Evolutionary conservation across 129 eudicot species (phyloP).

Genomic region (Dittrichia graveolens): DNA sequence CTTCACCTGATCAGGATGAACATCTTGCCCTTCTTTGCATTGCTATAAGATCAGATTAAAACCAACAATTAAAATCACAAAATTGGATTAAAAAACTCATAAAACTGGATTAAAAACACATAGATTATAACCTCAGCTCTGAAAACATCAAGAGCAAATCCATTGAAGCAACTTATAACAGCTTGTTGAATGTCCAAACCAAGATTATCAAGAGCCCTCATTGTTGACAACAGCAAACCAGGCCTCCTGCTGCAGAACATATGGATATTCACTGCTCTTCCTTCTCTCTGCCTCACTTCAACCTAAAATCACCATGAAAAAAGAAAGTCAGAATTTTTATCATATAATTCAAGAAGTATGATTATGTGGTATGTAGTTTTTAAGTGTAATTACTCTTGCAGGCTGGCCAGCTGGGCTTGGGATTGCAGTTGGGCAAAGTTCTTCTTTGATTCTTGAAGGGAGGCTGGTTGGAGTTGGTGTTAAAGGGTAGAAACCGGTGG

Average conservation of each 20-base stretch:
- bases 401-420: slow-evolving; percentile 86
- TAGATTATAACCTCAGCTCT: slow-evolving; percentile 77
- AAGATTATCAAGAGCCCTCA: slow-evolving; percentile 84
- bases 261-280: slow-evolving; percentile 92
- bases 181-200: slow-evolving; percentile 96
- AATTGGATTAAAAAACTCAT: neutral
- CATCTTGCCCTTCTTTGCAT: slow-evolving; percentile 88
- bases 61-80: neutral
- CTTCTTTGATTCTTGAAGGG: slow-evolving; percentile 81
- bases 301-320: slow-evolving; percentile 44
- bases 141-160: slow-evolving; percentile 83
- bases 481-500: slow-evolving; percentile 65
- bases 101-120: slow-evolving; percentile 1
- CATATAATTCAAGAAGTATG: neutral
- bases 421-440: slow-evolving; percentile 69
- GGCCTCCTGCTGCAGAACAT: slow-evolving; percentile 90
- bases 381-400: slow-evolving; percentile 62
- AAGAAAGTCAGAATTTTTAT: no score
- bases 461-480: slow-evolving; percentile 70
- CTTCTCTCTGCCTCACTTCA: slow-evolving; percentile 85
- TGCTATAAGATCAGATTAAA: slow-evolving; percentile 43
- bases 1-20: slow-evolving; percentile 82
- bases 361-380: neutral
- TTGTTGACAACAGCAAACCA: slow-evolving; percentile 75
- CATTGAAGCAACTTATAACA: slow-evolving; percentile 94